Conservation (phyloP, 2,329 filamentous ascomycete genomes). For the Nigrospora oryzae region DNA sequence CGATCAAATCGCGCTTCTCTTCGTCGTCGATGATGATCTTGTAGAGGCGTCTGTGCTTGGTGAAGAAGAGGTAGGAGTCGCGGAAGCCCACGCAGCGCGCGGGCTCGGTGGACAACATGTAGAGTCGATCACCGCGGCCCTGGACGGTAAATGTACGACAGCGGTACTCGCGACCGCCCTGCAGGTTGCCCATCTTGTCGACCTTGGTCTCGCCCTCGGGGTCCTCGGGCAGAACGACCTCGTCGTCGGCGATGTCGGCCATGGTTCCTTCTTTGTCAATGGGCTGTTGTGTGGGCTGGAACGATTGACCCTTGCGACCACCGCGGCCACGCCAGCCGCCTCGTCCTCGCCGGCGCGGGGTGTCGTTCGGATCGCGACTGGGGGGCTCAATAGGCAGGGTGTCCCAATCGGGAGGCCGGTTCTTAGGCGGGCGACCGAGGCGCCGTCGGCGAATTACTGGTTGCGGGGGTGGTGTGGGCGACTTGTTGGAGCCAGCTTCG, state of each 20-base stretch:
- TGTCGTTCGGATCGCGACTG: conserved; percentile 41
- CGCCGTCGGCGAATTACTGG: conserved; percentile 65
- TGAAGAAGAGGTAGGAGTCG: conserved; percentile 98
- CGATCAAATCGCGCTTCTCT: conserved; percentile 95
- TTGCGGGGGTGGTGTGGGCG: conserved; percentile 47
- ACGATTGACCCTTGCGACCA: conserved; percentile 59
- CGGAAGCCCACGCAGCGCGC: conserved; percentile 94
- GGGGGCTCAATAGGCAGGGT: conserved; percentile 45
- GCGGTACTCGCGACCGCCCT: conserved; percentile 81
- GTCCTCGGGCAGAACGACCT: conserved; percentile 82
- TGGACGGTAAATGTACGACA: conserved; percentile 91
- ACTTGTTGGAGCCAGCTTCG: conserved; percentile 34
- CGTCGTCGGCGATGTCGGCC: conserved; percentile 84
- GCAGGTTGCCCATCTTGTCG: conserved; percentile 76
- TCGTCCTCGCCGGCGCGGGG: conserved; percentile 56
- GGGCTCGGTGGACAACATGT: conserved; percentile 98
- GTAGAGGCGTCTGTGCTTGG: conserved; percentile 90
- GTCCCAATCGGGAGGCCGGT: conserved; percentile 73
- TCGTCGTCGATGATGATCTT: conserved; percentile 98
- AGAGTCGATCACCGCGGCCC: conserved; percentile 75
- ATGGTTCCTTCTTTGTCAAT: conserved; percentile 92
- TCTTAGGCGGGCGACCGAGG: conserved; percentile 80
- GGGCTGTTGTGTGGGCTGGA: conserved; percentile 72
- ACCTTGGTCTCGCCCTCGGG: conserved; percentile 88
- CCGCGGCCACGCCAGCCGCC: conserved; percentile 63